Conservation (phyloP, 2,329 filamentous ascomycete species). For the Penicillium sumatraense region DNA sequence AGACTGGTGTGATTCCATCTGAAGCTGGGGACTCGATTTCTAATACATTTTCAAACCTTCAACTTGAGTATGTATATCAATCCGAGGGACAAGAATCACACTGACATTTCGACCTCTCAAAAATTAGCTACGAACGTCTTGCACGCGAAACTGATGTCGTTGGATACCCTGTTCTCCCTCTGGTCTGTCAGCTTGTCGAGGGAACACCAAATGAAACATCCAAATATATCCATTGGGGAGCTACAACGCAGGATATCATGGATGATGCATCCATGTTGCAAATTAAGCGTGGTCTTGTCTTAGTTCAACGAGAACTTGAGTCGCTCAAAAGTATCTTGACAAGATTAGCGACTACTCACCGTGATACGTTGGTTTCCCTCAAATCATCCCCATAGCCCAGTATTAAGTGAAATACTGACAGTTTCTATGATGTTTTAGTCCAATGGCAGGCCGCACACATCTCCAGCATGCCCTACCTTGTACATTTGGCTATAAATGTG, state of each 20-base stretch:
- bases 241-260: conserved; percentile 63
- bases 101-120: neutral
- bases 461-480: conserved; percentile 60
- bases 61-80: conserved; percentile 8
- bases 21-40: conserved; percentile 27
- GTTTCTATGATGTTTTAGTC: conserved; percentile 25
- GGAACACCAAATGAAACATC: conserved; percentile 16
- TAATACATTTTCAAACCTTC: conserved; percentile 13
- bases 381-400: neutral
- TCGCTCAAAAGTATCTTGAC: conserved; percentile 46
- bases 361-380: conserved; percentile 40
- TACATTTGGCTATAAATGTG: conserved; percentile 50
- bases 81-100: neutral
- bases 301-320: conserved; percentile 22
- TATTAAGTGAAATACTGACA: neutral
- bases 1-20: conserved; percentile 24
- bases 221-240: conserved; percentile 61
- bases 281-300: conserved; percentile 51
- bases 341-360: conserved; percentile 47
- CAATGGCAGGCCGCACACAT: conserved; percentile 61
- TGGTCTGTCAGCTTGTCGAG: conserved; percentile 29
- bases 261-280: conserved; percentile 57
- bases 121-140: conserved; percentile 20
- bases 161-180: conserved; percentile 31
- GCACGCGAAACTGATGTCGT: conserved; percentile 30